Percentiles rank a stretch among this genome's conserved stretches.
These are phyloP conservation scores for Volvox carteri DNA, from an alignment of 163 green algal genomes.

Conservation along the genomic window DNA sequence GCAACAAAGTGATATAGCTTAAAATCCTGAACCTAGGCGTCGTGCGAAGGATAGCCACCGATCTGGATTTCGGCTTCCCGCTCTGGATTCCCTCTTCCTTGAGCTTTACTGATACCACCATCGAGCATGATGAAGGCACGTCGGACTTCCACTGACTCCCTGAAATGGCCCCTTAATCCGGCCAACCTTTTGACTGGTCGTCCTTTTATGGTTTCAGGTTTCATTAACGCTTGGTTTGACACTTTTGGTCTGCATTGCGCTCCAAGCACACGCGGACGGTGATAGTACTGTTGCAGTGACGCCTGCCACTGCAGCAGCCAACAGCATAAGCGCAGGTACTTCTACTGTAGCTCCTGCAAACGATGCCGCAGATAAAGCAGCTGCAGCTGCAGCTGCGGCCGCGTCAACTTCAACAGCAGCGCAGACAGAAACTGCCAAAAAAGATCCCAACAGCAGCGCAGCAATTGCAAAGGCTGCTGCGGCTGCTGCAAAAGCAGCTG, in stretches of 20 bases:
- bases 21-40: not conserved
- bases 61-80: not conserved
- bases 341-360: not conserved
- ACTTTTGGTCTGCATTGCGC: conserved; percentile 4
- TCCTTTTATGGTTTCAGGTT: not conserved
- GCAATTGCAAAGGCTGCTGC: conserved; percentile 49
- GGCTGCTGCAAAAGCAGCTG: conserved; percentile 46
- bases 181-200: not conserved
- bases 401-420: not conserved
- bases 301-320: not conserved
- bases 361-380: not conserved
- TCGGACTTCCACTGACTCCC: not conserved
- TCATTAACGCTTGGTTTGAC: not conserved
- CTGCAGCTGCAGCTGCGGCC: not conserved
- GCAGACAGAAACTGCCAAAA: not conserved
- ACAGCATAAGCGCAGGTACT: not conserved
- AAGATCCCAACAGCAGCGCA: not conserved
- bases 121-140: not conserved
- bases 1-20: not conserved
- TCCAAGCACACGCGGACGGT: not conserved
- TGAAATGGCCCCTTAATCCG: not conserved
- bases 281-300: not conserved
- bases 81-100: not conserved
- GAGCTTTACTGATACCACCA: not conserved
- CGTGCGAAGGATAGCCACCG: no score